These are phyloP conservation scores for Aethionema arabicum DNA, from an alignment of 345 rosid species.

Conservation along the genomic window DNA sequence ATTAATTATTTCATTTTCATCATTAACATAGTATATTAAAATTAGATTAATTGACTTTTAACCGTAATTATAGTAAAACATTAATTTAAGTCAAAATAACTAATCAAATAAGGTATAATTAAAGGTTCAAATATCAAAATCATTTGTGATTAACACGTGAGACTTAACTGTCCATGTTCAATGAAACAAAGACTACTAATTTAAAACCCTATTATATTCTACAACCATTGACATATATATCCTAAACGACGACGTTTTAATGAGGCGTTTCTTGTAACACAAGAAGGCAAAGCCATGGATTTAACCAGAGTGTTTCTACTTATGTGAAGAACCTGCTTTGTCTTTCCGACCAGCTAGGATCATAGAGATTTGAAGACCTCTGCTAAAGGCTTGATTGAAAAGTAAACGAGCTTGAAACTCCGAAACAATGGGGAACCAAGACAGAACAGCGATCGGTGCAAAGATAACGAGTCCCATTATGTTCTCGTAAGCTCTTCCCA, in stretches of 20 bases:
- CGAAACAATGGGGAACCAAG: conserved; percentile 83
- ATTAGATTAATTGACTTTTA: conserved; percentile 4
- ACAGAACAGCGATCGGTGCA: conserved; percentile 63
- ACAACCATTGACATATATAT: conserved; percentile 18
- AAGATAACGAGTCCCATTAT: conserved; percentile 70
- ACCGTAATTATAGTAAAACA: conserved; percentile 11
- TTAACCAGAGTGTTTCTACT: conserved; percentile 9
- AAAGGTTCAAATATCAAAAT: conserved; percentile 29
- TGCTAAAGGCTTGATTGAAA: conserved; percentile 91
- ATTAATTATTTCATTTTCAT: conserved; percentile 25
- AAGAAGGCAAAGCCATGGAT: background rate
- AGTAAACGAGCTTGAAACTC: conserved; percentile 86
- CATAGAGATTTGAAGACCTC: conserved; percentile 92
- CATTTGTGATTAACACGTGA: conserved; percentile 33
- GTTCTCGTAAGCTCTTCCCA: conserved; percentile 81
- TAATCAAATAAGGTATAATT: conserved; percentile 21
- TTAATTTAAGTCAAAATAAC: conserved; percentile 1
- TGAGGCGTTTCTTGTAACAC: background rate
- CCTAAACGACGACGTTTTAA: background rate
- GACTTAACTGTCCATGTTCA: conserved; percentile 23
- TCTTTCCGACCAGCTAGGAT: conserved; percentile 76
- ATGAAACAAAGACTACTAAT: background rate
- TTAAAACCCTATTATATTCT: conserved; percentile 1
- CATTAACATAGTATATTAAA: conserved; percentile 22
- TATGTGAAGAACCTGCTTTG: conserved; percentile 33